Evolutionary conservation across 2,329 filamentous ascomycete species (phyloP), one percentile per base, ranked within the genome.

Genomic region (Passalora sequoiae): DNA sequence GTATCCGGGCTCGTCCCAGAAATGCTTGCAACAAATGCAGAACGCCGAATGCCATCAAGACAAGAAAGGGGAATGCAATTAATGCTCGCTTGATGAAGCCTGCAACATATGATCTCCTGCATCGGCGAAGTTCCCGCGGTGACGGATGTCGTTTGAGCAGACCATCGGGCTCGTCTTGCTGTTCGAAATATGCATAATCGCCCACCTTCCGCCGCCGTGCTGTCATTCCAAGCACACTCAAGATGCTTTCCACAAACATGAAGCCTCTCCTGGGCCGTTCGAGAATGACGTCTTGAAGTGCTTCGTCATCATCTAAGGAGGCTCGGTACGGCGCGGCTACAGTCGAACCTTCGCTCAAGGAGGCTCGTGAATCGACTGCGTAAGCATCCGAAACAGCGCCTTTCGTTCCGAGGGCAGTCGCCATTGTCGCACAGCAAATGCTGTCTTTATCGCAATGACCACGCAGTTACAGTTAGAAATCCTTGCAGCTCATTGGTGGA

Each of bases 21-120:
- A 64, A 37, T 6, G 66, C 61, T 37, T 69, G 68, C 30, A 66
- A 43, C 3, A 71, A 42, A 43, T 72, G 68, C 17, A 70, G 50
- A 5, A 68, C 45, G 27, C 69, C 69, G 54, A 53, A 49, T 15
- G 48, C 43, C 42, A 49, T 40, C 38, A 55, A 38, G n/a, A 43
- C 20, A 10, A 38, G 35, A 6, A 53, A 15, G 2, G 53, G 49
- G 8, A 47, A 32, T 4, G 31, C 40, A 8, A 54, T 17, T 21
- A 47, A 43, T 16, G 32, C 20, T 15, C 45, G 35, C 30, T 29
- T 46, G 20, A 52, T 20, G 12, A 45, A 30, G 8, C 33, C 46
- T n/a, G 36, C 44, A 21, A 46, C 42, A 35, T 46, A 33, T 15
- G 41, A 28, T 27, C 47, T 41, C 15, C 44, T 46, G 40, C 47